Percentiles rank a stretch among this genome's conserved stretches.
Conservation (phyloP, 371 early-diverging fungal genomes). For the Lichtheimia corymbifera region DNA sequence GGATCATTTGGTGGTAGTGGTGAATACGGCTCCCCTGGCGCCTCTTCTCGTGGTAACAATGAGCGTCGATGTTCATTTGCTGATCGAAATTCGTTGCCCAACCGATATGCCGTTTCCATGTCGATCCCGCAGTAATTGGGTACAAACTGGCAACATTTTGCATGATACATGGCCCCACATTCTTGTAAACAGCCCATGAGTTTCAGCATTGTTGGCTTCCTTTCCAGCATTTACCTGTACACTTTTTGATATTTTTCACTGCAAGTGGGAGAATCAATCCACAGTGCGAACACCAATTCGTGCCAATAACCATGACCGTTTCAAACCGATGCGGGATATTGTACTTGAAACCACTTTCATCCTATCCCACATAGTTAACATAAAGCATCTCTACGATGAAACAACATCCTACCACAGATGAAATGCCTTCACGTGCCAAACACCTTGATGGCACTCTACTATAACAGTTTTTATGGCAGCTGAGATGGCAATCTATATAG, state of each 20-base stretch:
- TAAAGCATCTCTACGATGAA: not conserved
- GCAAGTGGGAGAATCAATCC: conserved; percentile 92
- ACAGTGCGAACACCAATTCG: conserved; percentile 98
- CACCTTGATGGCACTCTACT: conserved; percentile 90
- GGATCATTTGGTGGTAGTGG: too few species aligned
- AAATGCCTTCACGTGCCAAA: conserved; percentile 63
- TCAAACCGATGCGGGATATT: conserved; percentile 95
- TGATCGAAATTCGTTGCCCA: conserved; percentile 76
- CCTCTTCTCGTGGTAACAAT: too few species aligned
- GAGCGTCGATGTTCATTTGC: conserved; percentile 32
- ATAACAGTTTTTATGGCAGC: conserved; percentile 93
- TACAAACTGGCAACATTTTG: conserved; percentile 85
- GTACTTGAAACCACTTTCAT: conserved; percentile 78
- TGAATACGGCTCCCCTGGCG: too few species aligned
- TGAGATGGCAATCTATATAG: conserved; percentile 85
- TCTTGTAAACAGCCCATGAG: conserved; percentile 34
- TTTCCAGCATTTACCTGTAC: conserved; percentile 37
- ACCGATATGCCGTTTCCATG: conserved; percentile 81
- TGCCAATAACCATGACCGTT: conserved; percentile 70
- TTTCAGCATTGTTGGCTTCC: too few species aligned
- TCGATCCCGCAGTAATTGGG: conserved; percentile 95
- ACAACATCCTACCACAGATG: conserved; percentile 36
- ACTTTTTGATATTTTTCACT: conserved; percentile 65
- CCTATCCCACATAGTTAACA: conserved; percentile 36
- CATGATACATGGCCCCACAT: conserved; percentile 86